Percentiles rank a stretch among this genome's conserved stretches.
phyloP scores from a whole-genome alignment of 345 rosid genomes.

The Excoecaria cochinchinensis region DNA sequence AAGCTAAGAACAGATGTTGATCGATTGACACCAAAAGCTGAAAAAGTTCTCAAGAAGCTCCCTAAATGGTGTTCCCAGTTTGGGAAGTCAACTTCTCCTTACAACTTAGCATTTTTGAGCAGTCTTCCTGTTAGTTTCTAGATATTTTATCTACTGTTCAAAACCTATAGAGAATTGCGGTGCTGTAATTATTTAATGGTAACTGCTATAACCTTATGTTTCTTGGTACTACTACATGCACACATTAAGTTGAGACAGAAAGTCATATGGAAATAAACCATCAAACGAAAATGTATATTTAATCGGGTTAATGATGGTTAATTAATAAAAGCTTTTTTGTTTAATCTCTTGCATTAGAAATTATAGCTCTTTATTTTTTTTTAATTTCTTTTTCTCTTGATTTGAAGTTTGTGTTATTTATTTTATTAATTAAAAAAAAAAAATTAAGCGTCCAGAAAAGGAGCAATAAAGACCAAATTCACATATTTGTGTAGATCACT shows the following conservation, averaged over 20 bases:
- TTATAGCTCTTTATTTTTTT: no score
- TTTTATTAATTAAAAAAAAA: no score
- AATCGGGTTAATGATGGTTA: no score
- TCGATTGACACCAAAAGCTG: slow-evolving; percentile 54
- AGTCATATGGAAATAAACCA: not conserved
- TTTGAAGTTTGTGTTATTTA: no score
- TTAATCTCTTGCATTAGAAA: no score
- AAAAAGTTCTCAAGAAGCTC: slow-evolving; percentile 51
- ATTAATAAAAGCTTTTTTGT: no score
- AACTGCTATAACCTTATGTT: not conserved
- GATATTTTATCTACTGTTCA: slow-evolving; percentile 4
- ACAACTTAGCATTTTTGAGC: slow-evolving; percentile 56
- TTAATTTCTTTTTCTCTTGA: no score
- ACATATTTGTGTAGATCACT: no score
- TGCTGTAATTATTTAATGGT: not conserved
- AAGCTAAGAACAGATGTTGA: slow-evolving; percentile 80
- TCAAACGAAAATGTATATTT: not conserved
- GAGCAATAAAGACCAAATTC: no score
- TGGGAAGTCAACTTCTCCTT: slow-evolving; percentile 84
- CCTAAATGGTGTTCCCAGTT: slow-evolving; percentile 79
- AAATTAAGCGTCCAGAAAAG: no score
- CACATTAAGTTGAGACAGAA: not conserved
- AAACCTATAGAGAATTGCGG: not conserved
- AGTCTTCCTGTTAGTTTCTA: slow-evolving; percentile 58
- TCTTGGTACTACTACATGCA: not conserved